A percentile compares a stretch with the other conserved stretches of the same genome.
phyloP scores from a whole-genome alignment of 2,329 filamentous ascomycete genomes.

The Ophiocordyceps camponoti-rufipedis region DNA sequence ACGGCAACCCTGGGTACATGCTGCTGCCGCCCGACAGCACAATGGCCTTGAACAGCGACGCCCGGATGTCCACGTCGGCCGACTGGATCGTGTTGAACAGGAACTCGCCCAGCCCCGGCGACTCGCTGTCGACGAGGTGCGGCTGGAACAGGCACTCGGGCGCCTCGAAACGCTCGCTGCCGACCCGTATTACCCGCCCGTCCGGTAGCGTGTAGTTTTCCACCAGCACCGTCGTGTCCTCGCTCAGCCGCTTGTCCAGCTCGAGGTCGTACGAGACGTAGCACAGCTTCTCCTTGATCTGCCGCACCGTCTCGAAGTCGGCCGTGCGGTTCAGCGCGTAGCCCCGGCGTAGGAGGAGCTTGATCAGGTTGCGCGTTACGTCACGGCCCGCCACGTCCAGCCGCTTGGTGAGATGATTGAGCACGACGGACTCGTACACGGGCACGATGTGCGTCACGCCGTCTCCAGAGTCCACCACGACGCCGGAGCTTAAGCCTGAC shows the following conservation, averaged over 20 bases:
- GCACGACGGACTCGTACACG: conserved; percentile 93
- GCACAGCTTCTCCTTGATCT: conserved; percentile 99
- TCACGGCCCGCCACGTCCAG: conserved; percentile 93
- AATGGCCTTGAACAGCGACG: conserved; percentile 90
- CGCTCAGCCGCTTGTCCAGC: conserved; percentile 84
- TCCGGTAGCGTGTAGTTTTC: conserved; percentile 96
- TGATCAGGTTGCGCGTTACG: conserved; percentile 96
- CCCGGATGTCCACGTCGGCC: conserved; percentile 86
- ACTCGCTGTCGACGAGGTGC: conserved; percentile 91
- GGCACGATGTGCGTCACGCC: conserved; percentile 98
- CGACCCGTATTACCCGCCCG: conserved; percentile 86
- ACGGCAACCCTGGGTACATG: conserved; percentile 97
- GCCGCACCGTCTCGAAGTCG: conserved; percentile 95
- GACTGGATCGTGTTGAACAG: conserved; percentile 97
- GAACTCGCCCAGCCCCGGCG: conserved; percentile 91
- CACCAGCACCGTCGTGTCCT: conserved; percentile 92
- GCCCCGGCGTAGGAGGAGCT: conserved; percentile 76
- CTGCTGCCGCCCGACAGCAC: conserved; percentile 91
- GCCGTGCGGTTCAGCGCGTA: conserved; percentile 96
- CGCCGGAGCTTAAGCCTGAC: conserved; percentile 67
- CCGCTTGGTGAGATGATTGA: conserved; percentile 88
- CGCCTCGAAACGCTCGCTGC: conserved; percentile 93
- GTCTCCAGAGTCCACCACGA: conserved; percentile 97
- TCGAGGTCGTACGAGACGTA: conserved; percentile 98
- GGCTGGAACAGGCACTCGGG: conserved; percentile 98